Base-by-base conservation (phyloP, 306 rosid genomes). In the Fragaria nilgerrensis region DNA sequence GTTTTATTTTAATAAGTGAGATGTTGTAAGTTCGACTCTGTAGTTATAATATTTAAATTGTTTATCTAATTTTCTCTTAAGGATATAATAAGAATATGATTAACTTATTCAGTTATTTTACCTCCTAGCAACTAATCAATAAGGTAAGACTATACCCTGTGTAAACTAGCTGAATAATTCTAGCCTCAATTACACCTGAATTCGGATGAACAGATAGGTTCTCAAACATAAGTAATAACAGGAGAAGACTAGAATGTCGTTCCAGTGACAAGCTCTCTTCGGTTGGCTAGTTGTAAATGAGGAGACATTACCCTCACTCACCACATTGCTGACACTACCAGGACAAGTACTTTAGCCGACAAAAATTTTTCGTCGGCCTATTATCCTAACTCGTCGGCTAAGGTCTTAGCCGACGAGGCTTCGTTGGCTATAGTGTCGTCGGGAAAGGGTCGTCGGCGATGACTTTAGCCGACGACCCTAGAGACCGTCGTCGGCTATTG, bases 41-140 rank as follows among this genome's bases (percentile, higher is more conserved):
- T 29, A 29, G 3, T 29, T 29, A 29, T 29, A 29, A 29, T 29
- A 29, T 29, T 29, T 29, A 29, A 29, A 0, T 29, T 29, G 32
- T 29, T 29, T 29, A 29, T 3, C 32, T 29, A n/a, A n/a, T n/a
- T n/a, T n/a, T n/a, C n/a, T n/a, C n/a, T 32, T 32, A 32, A 32
- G 36, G 36, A 32, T 32, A 34, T 68, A 22, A 9, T 55, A 52
- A 62, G 67, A 70, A 29, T 29, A 29, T 29, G 32, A 25, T 6
- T 81, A 74, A 41, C 37, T 70, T 43, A 41, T 1, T 29, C 32
- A 39, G 69, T 82, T 62, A 41, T 74, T 52, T 74, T 62, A 59
- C 62, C 44, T 65, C 70, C 77, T 73, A 29, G 9, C 77, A 48
- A 44, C 77, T 78, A 61, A 63, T 41, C 55, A 41, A 82, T n/a